A percentile compares a stretch with the other conserved stretches of the same genome.
These are phyloP conservation scores for Rhodosporidiobolus sp. DNA, from an alignment of 768 basidiomycete genomes.

Conservation along the genomic window DNA sequence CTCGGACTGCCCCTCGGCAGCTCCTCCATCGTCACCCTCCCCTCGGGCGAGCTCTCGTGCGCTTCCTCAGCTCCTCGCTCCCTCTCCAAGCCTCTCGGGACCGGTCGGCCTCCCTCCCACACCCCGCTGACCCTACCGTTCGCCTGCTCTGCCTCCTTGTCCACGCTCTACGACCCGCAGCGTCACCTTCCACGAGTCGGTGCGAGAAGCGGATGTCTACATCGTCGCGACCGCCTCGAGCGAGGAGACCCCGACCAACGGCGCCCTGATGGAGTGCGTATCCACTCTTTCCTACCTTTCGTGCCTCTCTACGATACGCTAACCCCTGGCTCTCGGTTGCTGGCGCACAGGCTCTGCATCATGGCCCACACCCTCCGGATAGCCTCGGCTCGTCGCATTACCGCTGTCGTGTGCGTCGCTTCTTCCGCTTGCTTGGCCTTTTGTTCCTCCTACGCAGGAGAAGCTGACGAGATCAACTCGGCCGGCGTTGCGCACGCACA, in stretches of 20 bases:
- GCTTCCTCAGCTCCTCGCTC: slow-evolving; percentile 53
- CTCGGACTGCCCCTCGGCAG: slow-evolving; percentile 85
- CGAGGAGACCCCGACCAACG: slow-evolving; percentile 64
- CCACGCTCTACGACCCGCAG: background rate
- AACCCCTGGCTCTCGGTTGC: background rate
- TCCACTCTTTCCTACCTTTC: background rate
- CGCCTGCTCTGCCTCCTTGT: background rate
- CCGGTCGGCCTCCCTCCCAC: background rate
- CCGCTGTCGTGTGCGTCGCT: slow-evolving; percentile 65
- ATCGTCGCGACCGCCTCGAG: slow-evolving; percentile 91
- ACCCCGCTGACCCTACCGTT: background rate
- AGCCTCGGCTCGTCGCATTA: slow-evolving; percentile 95
- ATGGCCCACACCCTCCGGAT: slow-evolving; percentile 99
- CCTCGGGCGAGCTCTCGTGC: slow-evolving; percentile 86
- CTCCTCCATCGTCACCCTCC: slow-evolving; percentile 77
- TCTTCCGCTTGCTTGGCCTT: background rate
- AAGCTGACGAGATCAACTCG: background rate
- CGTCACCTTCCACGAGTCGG: slow-evolving; percentile 69
- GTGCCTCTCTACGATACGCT: background rate
- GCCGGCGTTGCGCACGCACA: slow-evolving; percentile 40
- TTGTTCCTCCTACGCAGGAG: background rate
- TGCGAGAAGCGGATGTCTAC: slow-evolving; percentile 97
- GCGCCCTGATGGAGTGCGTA: slow-evolving; percentile 91
- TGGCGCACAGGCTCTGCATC: slow-evolving; percentile 53
- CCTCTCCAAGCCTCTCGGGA: background rate